Evolutionary conservation across 169 alveolate species (phyloP), one percentile per base, ranked within the genome.

Genomic region (Plasmodium gonderi): DNA sequence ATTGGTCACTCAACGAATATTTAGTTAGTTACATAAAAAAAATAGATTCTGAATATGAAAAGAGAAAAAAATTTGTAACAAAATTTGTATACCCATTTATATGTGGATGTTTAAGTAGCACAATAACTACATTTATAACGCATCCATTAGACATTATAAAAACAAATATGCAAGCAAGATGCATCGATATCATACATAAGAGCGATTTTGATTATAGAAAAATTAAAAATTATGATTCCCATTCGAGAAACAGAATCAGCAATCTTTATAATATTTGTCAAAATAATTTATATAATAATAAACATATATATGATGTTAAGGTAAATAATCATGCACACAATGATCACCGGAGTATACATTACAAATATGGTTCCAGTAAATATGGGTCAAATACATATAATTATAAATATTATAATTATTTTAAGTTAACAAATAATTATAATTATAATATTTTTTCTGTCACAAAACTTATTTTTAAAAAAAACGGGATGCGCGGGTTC

Each of bases 101-200:
- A 47, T 91, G 93, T 68, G 96, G 92, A 8, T 79, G 95, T 31
- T 26, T 93, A 14, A 91, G 95, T 68, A 93, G 96, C 29, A 81
- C 90, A 8, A 76, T 80, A 40, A 82, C 95, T 33, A 90, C 96
- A 1, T 78, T 81, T 36, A 44, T 94, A 31, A 94, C 92, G 26
- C 96, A 94, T 31, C 96, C 95, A n/a, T 20, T 94, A 45, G 95
- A 91, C 20, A 74, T 80, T 11, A 75, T 91, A 9, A 90, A 94
- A 76, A 94, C 96, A 4, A 94, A 94, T 42, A 81, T 90, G 79
- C 96, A 94, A 90, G 93, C 93, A n/a, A 87, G 93, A 87, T 87
- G 93, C 12, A 87, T 87, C 44, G 93, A 87, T 67, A 76, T 87
- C n/a, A 87, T 87, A 20, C 93, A 87, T 51, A 87, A 87, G 79